These are phyloP conservation scores for Trametes versicolor DNA, from an alignment of 1,284 basidiomycete species.

Conservation along the genomic window DNA sequence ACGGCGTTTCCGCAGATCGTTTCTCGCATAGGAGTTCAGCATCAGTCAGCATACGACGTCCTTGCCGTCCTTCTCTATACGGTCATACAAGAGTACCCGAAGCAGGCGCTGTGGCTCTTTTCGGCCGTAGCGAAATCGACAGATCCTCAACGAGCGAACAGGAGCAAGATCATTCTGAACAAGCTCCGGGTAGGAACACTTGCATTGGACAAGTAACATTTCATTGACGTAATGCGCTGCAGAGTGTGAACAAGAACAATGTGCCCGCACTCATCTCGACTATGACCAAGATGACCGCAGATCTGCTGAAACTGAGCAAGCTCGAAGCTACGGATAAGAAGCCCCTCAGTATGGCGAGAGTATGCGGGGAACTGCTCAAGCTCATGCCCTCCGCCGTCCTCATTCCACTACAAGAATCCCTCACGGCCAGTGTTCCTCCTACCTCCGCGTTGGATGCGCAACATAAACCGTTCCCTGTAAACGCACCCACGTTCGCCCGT, in stretches of 20 bases:
- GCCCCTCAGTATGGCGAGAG: conserved; percentile 67
- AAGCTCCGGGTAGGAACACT: conserved; percentile 65
- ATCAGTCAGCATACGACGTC: conserved; percentile 72
- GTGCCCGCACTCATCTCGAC: conserved; percentile 64
- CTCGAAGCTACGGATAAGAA: conserved; percentile 57
- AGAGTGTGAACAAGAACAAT: conserved; percentile 46
- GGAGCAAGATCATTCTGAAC: conserved; percentile 74
- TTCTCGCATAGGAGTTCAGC: conserved; percentile 89
- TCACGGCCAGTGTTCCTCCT: conserved; percentile 90
- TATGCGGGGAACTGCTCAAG: conserved; percentile 69
- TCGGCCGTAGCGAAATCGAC: conserved; percentile 91
- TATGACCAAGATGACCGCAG: conserved; percentile 70
- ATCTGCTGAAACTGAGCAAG: conserved; percentile 77
- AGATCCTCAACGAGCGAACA: conserved; percentile 66
- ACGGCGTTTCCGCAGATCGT: conserved; percentile 98
- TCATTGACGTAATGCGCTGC: conserved; percentile 33
- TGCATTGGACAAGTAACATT: background rate
- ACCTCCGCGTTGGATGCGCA: conserved; percentile 68
- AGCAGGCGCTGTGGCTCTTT: conserved; percentile 95
- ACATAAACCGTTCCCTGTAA: conserved; percentile 86
- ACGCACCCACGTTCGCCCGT: conserved; percentile 85
- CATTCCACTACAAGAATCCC: conserved; percentile 92
- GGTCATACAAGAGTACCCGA: conserved; percentile 87
- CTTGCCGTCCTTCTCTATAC: conserved; percentile 77
- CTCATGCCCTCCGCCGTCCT: conserved; percentile 78